Base-by-base conservation (phyloP, 2,329 filamentous ascomycete species). In the Epichloe gansuensis region DNA sequence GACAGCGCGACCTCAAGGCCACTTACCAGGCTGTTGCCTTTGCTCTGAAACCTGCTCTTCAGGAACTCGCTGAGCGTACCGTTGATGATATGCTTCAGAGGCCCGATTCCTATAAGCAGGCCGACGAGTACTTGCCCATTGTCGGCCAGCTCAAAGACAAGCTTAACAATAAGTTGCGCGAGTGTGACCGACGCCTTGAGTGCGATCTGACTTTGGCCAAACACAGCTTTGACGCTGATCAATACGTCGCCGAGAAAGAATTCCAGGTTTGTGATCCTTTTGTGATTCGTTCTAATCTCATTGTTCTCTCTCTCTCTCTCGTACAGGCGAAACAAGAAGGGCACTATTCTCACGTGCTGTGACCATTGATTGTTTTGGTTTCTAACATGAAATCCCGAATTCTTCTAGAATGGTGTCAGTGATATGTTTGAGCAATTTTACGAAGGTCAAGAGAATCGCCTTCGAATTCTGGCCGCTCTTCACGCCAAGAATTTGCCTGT, bases 1-100 rank as follows among this genome's bases (percentile, higher is more conserved):
- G 85, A 52, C 80, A 83, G 63, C 75, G 83, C 58, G 77, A 85
- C 59, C 72, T 88, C 60, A 84, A 84, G 65, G 79, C 80, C 52
- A 74, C 74, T 25, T 88, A 80, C 65, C 75, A 80, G n/a, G 71
- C 76, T 54, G 76, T 88, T 50, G 75, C 80, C 54, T 76, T 79
- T 59, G 73, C 77, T 34, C 67, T 86, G 59, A 86, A 85, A 65
- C 78, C 79, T 15, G 75, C 81, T 9, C 71, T 86, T 13, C 80
- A 82, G 54, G 82, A 86, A 61, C 72, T 88, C 21, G 81, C 82
- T 17, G 77, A 80, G 51, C 75, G 80, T 37, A 76, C 72, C 50
- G 67, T 84, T 54, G 77, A 81, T 48, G 73, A 76, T 54, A 67
- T 86, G 54, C 71, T 80, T 56, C 69, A 75, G 48, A 73, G 81